Percentiles rank a stretch among this genome's conserved stretches.
phyloP scores from a whole-genome alignment of 2,329 filamentous ascomycete genomes.

The Penicillium sp. region DNA sequence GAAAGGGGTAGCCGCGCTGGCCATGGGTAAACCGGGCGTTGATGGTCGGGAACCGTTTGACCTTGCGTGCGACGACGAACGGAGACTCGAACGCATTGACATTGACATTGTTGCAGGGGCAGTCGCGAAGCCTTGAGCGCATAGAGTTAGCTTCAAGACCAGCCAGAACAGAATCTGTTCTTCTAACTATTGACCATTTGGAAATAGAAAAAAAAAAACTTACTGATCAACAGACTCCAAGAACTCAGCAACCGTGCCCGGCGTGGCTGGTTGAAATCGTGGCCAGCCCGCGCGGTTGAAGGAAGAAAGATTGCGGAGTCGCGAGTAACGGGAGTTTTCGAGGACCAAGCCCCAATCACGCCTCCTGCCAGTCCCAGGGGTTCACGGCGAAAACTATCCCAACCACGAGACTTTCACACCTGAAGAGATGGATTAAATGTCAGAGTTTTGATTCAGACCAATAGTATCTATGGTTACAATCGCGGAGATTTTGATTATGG shows the following conservation, averaged over 20 bases:
- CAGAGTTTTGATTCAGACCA: constrained; percentile 7
- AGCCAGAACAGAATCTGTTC: constrained; percentile 8
- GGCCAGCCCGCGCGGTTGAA: constrained; percentile 39
- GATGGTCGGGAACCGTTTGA: constrained; percentile 40
- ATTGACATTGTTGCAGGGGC: constrained; percentile 37
- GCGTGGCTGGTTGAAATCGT: constrained; percentile 37
- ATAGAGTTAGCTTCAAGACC: constrained; percentile 30
- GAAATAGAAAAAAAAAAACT: constrained; percentile 20
- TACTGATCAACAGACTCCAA: constrained; percentile 30
- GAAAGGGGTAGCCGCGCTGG: constrained; percentile 29
- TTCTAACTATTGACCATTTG: neutral
- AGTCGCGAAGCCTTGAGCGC: constrained; percentile 24
- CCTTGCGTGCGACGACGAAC: constrained; percentile 37
- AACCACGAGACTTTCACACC: constrained; percentile 24
- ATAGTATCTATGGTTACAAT: constrained; percentile 1
- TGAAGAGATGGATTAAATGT: constrained; percentile 7
- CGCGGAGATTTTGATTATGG: constrained; percentile 9
- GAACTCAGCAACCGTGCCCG: constrained; percentile 35
- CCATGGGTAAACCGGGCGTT: constrained; percentile 31
- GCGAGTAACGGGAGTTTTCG: constrained; percentile 33
- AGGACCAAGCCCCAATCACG: constrained; percentile 32
- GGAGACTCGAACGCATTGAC: constrained; percentile 39
- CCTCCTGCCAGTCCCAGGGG: constrained; percentile 26
- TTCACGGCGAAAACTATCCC: constrained; percentile 25
- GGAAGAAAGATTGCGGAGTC: constrained; percentile 34